These are phyloP conservation scores for Rhodotorula sphaerocarpa DNA, from an alignment of 768 basidiomycete genomes.

Conservation along the genomic window DNA sequence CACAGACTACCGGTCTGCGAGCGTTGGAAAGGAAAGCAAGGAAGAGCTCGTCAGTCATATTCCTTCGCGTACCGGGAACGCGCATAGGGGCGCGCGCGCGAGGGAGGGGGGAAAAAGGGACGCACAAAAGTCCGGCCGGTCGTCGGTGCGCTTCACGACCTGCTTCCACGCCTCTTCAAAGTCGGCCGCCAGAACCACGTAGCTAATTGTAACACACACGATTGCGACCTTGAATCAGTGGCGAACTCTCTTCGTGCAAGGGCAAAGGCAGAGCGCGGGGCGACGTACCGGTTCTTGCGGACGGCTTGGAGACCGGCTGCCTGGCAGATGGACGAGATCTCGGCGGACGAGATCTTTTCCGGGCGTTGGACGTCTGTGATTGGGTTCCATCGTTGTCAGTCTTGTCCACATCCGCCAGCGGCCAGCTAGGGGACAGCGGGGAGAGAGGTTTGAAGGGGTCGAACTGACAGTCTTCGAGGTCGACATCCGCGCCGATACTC, in stretches of 20 bases:
- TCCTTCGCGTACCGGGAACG: too few species aligned
- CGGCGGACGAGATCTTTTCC: conserved; percentile 87
- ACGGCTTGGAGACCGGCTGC: conserved; percentile 98
- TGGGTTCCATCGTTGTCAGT: neutral
- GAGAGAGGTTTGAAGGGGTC: neutral
- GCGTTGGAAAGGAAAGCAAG: too few species aligned
- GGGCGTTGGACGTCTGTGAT: conserved; percentile 84
- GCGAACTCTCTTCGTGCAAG: too few species aligned
- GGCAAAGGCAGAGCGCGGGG: too few species aligned
- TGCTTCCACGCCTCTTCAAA: conserved; percentile 99
- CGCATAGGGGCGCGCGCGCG: too few species aligned
- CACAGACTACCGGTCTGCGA: too few species aligned
- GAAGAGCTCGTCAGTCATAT: too few species aligned
- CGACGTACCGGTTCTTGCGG: conserved; percentile 74
- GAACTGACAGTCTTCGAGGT: conserved; percentile 87
- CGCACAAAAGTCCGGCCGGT: conserved; percentile 91
- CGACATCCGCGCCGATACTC: conserved; percentile 95
- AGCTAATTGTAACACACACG: conserved; percentile 45
- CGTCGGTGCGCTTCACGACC: conserved; percentile 91
- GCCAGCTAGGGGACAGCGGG: neutral
- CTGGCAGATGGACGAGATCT: conserved; percentile 91
- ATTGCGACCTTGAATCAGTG: too few species aligned
- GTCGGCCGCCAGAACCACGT: conserved; percentile 90
- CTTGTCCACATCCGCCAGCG: too few species aligned
- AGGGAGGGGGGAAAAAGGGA: too few species aligned